Conservation (phyloP, 2,329 filamentous ascomycete genomes). For the Aspergillus eucalypticola region DNA sequence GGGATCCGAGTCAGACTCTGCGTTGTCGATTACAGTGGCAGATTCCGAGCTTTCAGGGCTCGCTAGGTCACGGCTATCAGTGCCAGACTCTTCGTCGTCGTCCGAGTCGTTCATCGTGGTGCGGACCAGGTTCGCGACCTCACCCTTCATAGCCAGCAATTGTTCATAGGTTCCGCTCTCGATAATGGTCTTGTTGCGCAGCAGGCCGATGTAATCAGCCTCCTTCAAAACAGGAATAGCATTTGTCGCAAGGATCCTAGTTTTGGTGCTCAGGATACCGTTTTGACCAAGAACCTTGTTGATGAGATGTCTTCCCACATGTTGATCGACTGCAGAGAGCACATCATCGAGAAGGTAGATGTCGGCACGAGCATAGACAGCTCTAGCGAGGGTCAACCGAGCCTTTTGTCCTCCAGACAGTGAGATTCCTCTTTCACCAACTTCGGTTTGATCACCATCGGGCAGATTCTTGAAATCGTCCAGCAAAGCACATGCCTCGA, state of each 20-base stretch:
- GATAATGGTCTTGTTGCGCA: conserved; percentile 78
- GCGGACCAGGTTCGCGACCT: conserved; percentile 80
- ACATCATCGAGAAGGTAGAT: conserved; percentile 94
- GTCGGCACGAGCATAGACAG: conserved; percentile 95
- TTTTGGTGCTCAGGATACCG: conserved; percentile 81
- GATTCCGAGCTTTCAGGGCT: conserved; percentile 69
- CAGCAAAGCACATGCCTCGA: conserved; percentile 84
- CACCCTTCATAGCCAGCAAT: conserved; percentile 89
- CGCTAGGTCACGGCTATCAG: conserved; percentile 60
- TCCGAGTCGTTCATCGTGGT: conserved; percentile 59
- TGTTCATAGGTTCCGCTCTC: conserved; percentile 91
- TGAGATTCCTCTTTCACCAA: conserved; percentile 94
- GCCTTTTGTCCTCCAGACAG: conserved; percentile 96
- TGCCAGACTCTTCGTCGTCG: conserved; percentile 47
- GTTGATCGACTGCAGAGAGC: conserved; percentile 95
- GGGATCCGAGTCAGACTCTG: conserved; percentile 55
- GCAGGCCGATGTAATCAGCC: conserved; percentile 81
- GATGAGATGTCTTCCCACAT: conserved; percentile 92
- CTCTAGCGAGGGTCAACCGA: conserved; percentile 83
- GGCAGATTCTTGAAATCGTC: conserved; percentile 92
- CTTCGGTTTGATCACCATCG: conserved; percentile 94
- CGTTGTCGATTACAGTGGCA: conserved; percentile 52
- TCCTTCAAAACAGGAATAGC: conserved; percentile 88
- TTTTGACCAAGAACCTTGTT: conserved; percentile 86
- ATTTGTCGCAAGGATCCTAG: conserved; percentile 90